A percentile compares a stretch with the other conserved stretches of the same genome.
These are phyloP conservation scores for Fusarium kyushuense DNA, from an alignment of 2,329 filamentous ascomycete species.

Conservation along the genomic window DNA sequence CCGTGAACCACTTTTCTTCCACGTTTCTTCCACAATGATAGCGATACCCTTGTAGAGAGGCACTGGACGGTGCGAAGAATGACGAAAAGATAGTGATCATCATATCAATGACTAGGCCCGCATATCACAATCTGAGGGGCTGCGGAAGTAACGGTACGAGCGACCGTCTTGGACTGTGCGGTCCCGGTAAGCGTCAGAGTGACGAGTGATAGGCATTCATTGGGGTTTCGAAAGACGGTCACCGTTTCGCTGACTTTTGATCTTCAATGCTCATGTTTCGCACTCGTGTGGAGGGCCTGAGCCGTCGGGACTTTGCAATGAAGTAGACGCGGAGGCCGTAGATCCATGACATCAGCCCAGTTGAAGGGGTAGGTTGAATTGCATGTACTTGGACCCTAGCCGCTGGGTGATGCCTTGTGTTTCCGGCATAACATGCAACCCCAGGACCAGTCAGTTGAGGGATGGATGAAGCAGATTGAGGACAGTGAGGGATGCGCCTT, in stretches of 20 bases:
- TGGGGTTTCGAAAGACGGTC: constrained; percentile 36
- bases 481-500: constrained; percentile 7
- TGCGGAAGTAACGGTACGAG: constrained; percentile 24
- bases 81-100: constrained; percentile 32
- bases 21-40: constrained; percentile 38
- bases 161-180: constrained; percentile 43
- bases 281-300: neutral
- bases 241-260: constrained; percentile 38
- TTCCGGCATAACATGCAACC: constrained; percentile 29
- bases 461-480: constrained; percentile 7
- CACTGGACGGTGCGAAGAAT: constrained; percentile 36
- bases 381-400: constrained; percentile 33
- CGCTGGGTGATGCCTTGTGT: constrained; percentile 34
- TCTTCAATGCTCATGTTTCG: constrained; percentile 10
- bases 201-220: constrained; percentile 23
- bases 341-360: constrained; percentile 53
- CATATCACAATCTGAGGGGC: constrained; percentile 34
- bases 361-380: constrained; percentile 24
- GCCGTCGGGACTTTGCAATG: neutral
- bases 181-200: constrained; percentile 16
- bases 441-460: constrained; percentile 20
- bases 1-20: constrained; percentile 41
- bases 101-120: constrained; percentile 2
- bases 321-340: constrained; percentile 41
- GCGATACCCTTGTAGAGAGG: constrained; percentile 6